These are phyloP conservation scores for Monilinia fructicola DNA, from an alignment of 2,329 filamentous ascomycete species.

Conservation along the genomic window DNA sequence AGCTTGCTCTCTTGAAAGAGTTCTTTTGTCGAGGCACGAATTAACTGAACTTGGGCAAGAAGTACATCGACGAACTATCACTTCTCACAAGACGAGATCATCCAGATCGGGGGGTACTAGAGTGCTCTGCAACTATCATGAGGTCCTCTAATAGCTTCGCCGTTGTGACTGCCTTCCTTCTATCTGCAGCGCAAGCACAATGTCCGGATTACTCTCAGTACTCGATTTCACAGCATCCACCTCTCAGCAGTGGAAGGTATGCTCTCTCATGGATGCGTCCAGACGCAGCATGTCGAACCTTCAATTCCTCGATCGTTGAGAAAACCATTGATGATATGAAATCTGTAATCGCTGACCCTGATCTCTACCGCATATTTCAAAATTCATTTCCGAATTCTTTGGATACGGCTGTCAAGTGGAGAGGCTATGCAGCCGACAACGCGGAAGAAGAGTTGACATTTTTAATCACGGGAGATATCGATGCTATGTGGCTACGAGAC, in stretches of 20 bases:
- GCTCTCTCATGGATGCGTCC: slow-evolving; percentile 80
- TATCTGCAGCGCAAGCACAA: slow-evolving; percentile 26
- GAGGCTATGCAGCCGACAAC: slow-evolving; percentile 57
- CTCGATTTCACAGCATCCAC: slow-evolving; percentile 59
- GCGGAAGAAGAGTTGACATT: slow-evolving; percentile 63
- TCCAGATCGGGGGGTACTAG: background rate
- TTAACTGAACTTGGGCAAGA: background rate
- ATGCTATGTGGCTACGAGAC: slow-evolving; percentile 89
- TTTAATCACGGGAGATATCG: slow-evolving; percentile 62
- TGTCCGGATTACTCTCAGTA: slow-evolving; percentile 68
- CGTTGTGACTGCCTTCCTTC: background rate
- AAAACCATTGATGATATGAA: slow-evolving; percentile 70
- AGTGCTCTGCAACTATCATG: background rate
- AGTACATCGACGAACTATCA: background rate
- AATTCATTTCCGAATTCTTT: slow-evolving; percentile 75
- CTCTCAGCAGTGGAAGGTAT: slow-evolving; percentile 74
- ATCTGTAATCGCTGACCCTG: slow-evolving; percentile 69
- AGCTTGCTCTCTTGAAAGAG: background rate
- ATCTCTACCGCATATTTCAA: slow-evolving; percentile 68
- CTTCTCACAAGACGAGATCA: background rate
- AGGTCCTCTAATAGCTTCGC: slow-evolving; percentile 1
- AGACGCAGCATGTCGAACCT: slow-evolving; percentile 72
- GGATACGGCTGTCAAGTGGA: slow-evolving; percentile 71
- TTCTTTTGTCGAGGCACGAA: background rate
- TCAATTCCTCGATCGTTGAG: slow-evolving; percentile 75